Percentiles rank a stretch among this genome's conserved stretches.
Conservation (phyloP, 768 basidiomycete species). For the Podaxis pistillaris region DNA sequence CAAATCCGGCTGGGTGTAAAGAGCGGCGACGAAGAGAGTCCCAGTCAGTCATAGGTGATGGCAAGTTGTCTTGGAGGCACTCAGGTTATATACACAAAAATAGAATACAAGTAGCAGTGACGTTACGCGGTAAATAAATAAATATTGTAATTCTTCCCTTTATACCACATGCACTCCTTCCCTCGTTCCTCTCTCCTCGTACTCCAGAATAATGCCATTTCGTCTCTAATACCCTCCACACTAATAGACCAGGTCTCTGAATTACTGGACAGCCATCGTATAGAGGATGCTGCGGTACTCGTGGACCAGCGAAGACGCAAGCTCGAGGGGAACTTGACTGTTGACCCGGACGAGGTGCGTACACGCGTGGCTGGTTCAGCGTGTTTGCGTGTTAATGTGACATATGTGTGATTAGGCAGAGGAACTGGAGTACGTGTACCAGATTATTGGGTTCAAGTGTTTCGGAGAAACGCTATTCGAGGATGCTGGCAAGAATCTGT, state of each 20-base stretch:
- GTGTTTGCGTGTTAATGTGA: neutral
- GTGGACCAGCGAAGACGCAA: constrained; percentile 61
- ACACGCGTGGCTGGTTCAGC: neutral
- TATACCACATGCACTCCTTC: constrained; percentile 32
- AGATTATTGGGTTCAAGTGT: constrained; percentile 78
- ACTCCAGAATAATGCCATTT: constrained; percentile 55
- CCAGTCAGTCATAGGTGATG: constrained; percentile 38
- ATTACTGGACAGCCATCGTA: constrained; percentile 58
- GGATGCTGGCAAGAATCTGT: constrained; percentile 76
- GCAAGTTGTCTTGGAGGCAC: no score
- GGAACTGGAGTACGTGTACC: constrained; percentile 76
- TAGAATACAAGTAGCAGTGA: neutral
- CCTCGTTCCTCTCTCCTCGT: constrained; percentile 70
- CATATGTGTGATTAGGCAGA: constrained; percentile 41
- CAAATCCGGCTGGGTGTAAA: constrained; percentile 63
- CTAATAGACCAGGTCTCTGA: constrained; percentile 72
- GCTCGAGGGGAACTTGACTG: constrained; percentile 47
- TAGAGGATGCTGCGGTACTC: constrained; percentile 63
- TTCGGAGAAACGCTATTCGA: constrained; percentile 80
- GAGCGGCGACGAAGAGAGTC: constrained; percentile 43
- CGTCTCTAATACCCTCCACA: constrained; percentile 69
- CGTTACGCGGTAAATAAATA: neutral
- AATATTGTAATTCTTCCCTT: neutral
- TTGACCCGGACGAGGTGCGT: constrained; percentile 56
- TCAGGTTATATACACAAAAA: neutral